A percentile compares a stretch with the other conserved stretches of the same genome.
phyloP scores from a whole-genome alignment of 768 basidiomycete species.

The Termitomyces sp. region DNA sequence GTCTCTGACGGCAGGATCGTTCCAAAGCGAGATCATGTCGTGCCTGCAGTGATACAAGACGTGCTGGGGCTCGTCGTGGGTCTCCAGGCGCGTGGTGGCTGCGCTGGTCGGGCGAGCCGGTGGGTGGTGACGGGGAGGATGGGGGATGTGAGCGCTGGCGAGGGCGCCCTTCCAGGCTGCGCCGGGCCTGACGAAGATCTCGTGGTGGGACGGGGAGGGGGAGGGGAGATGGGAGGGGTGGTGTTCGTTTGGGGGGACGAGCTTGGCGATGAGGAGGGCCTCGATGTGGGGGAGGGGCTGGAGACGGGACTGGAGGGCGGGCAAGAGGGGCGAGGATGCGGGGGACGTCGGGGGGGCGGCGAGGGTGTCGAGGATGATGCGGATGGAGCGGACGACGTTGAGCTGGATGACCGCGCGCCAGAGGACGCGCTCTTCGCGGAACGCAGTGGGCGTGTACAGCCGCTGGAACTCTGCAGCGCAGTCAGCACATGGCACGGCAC shows the following conservation, averaged over 20 bases:
- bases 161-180: slow-evolving; percentile 60
- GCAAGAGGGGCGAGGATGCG: slow-evolving; percentile 24
- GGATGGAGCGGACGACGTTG: slow-evolving; percentile 74
- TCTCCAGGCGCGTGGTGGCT: slow-evolving; percentile 39
- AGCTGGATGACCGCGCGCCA: slow-evolving; percentile 84
- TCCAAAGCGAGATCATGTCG: slow-evolving; percentile 68
- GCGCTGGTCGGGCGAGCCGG: slow-evolving; percentile 30
- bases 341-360: slow-evolving; percentile 19
- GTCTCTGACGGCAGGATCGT: slow-evolving; percentile 50
- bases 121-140: slow-evolving; percentile 16
- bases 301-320: slow-evolving; percentile 56
- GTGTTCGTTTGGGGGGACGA: slow-evolving; percentile 65
- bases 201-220: slow-evolving; percentile 23
- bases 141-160: slow-evolving; percentile 34
- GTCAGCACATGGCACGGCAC: slow-evolving; percentile 6
- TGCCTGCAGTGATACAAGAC: slow-evolving; percentile 51
- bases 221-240: slow-evolving; percentile 35
- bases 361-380: slow-evolving; percentile 60
- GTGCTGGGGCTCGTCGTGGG: slow-evolving; percentile 52
- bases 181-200: slow-evolving; percentile 61
- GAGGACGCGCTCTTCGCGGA: slow-evolving; percentile 69
- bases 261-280: slow-evolving; percentile 58
- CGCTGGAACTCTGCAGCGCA: slow-evolving; percentile 62
- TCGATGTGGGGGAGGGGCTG: slow-evolving; percentile 67
- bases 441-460: slow-evolving; percentile 68